Conservation (phyloP, 495 filamentous ascomycete genomes). For the Neurospora sp. region DNA sequence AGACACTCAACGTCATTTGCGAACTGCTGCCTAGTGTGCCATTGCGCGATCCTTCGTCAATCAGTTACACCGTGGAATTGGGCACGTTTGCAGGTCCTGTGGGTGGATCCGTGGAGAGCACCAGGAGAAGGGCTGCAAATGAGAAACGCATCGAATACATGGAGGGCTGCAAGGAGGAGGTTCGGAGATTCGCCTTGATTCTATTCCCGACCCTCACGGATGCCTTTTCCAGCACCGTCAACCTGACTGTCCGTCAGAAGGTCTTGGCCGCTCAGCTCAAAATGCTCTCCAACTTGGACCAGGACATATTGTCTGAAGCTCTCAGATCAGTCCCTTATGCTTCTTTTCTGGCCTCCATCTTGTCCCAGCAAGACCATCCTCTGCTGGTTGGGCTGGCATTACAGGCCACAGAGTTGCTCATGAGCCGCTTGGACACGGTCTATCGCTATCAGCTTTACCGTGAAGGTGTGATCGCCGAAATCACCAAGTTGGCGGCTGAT, state of each 20-base stretch:
- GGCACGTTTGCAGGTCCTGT: conserved; percentile 21
- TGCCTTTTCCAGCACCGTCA: conserved; percentile 96
- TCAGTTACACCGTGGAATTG: conserved; percentile 40
- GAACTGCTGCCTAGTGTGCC: conserved; percentile 74
- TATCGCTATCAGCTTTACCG: conserved; percentile 97
- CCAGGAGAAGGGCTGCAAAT: conserved; percentile 52
- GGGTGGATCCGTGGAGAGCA: conserved; percentile 22
- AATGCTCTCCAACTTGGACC: conserved; percentile 94
- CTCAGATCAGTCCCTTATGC: conserved; percentile 89
- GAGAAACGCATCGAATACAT: conserved; percentile 71
- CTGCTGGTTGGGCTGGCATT: conserved; percentile 77
- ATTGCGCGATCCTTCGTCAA: conserved; percentile 39
- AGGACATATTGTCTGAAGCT: conserved; percentile 71
- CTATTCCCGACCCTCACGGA: conserved; percentile 95
- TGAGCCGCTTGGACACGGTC: conserved; percentile 71
- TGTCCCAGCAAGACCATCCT: conserved; percentile 91
- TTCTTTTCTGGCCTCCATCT: conserved; percentile 91
- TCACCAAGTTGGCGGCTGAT: conserved; percentile 57
- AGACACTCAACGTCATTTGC: conserved; percentile 96
- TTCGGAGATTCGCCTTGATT: conserved; percentile 87
- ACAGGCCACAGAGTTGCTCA: conserved; percentile 77
- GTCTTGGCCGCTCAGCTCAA: conserved; percentile 91
- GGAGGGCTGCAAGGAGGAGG: conserved; percentile 68
- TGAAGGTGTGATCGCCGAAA: conserved; percentile 91
- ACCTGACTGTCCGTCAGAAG: conserved; percentile 94